Conservation (phyloP, 2,329 filamentous ascomycete genomes). For the Pseudogymnoascus sp. region DNA sequence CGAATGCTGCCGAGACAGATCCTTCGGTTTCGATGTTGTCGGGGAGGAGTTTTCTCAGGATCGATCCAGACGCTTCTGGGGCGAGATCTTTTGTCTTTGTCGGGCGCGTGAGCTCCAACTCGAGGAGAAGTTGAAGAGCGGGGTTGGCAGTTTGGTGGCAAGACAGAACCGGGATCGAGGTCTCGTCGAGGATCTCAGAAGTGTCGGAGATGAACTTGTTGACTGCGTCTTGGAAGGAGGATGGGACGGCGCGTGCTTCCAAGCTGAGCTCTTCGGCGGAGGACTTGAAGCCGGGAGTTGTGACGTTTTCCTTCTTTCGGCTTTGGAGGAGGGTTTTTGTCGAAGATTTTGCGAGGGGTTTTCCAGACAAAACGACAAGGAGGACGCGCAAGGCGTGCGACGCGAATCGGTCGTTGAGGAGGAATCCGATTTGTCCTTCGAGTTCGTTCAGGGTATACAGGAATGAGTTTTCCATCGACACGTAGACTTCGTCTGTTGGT, state of each 20-base stretch:
- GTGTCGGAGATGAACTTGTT: constrained; percentile 77
- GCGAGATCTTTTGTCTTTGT: constrained; percentile 57
- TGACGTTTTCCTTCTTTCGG: constrained; percentile 82
- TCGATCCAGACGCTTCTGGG: constrained; percentile 40
- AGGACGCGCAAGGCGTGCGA: constrained; percentile 86
- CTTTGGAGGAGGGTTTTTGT: constrained; percentile 74
- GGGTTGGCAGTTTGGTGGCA: constrained; percentile 89
- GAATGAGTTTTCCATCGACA: constrained; percentile 77
- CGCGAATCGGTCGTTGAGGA: constrained; percentile 81
- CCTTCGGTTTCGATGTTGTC: constrained; percentile 68
- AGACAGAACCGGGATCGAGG: constrained; percentile 73
- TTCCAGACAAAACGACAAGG: constrained; percentile 75
- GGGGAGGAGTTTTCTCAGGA: constrained; percentile 71
- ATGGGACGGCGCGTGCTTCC: constrained; percentile 56
- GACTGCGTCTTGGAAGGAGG: constrained; percentile 66
- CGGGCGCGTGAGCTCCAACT: constrained; percentile 72
- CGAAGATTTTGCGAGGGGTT: constrained; percentile 62
- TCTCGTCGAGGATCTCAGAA: constrained; percentile 65
- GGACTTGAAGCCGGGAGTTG: constrained; percentile 46
- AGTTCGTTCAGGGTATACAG: constrained; percentile 77
- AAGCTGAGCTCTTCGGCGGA: constrained; percentile 39
- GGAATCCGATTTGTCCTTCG: constrained; percentile 71
- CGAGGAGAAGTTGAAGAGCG: constrained; percentile 80
- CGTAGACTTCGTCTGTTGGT: constrained; percentile 34
- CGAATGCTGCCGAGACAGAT: constrained; percentile 66